Evolutionary conservation across 768 basidiomycete genomes (phyloP).

Genomic region (Candolleomyces efflorescens): DNA sequence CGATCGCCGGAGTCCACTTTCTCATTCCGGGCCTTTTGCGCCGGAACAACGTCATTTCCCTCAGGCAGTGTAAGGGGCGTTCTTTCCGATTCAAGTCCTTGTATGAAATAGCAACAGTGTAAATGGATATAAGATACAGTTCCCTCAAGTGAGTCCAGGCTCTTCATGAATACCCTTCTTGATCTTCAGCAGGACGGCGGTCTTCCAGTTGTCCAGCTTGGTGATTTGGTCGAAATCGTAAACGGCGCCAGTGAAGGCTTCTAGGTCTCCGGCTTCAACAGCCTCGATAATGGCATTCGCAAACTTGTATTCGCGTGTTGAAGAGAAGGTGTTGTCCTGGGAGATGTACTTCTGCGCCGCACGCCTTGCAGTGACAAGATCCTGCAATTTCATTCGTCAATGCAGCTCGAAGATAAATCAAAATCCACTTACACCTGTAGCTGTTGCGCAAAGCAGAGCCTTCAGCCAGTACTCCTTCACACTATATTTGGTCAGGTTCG

Average conservation of each 20-base stretch:
- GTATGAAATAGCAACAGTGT: constrained; percentile 2
- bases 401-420: not conserved
- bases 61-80: not conserved
- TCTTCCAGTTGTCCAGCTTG: constrained; percentile 97
- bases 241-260: constrained; percentile 79
- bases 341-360: constrained; percentile 73
- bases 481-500: constrained; percentile 91
- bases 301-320: constrained; percentile 93
- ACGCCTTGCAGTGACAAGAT: constrained; percentile 76
- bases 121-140: not conserved
- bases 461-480: constrained; percentile 98
- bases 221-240: constrained; percentile 89
- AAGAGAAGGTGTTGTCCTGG: constrained; percentile 82
- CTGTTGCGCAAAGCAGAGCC: constrained; percentile 82
- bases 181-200: constrained; percentile 81
- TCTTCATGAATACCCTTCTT: constrained; percentile 72
- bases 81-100: not conserved
- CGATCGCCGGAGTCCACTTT: not conserved
- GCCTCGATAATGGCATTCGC: constrained; percentile 74
- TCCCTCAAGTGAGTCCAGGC: constrained; percentile 28
- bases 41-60: not conserved
- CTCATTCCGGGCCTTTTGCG: not conserved
- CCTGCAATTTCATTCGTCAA: constrained; percentile 41
- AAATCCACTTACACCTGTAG: constrained; percentile 63
- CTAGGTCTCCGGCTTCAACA: constrained; percentile 42